Percentiles rank a stretch among this genome's conserved stretches.
Evolutionary conservation across 768 basidiomycete genomes (phyloP).

Genomic region (Macrolepiota fuliginosa): DNA sequence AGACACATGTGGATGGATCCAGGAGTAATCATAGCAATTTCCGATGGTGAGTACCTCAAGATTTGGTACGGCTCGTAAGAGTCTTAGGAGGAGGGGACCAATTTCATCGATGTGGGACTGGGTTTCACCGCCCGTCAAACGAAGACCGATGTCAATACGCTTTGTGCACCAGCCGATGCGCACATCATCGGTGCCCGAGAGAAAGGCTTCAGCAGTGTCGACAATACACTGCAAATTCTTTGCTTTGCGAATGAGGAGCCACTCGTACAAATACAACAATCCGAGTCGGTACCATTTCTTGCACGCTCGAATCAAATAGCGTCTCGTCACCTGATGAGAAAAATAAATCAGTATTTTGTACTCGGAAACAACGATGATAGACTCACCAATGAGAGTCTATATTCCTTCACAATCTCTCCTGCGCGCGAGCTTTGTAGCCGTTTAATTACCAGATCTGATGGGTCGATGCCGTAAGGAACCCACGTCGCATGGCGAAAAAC

Average conservation of each 20-base stretch:
- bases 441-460: constrained; percentile 13
- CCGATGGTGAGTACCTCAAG: constrained; percentile 21
- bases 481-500: constrained; percentile 26
- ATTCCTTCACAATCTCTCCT: constrained; percentile 14
- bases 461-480: constrained; percentile 21
- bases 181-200: background rate
- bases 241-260: constrained; percentile 17
- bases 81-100: constrained; percentile 10
- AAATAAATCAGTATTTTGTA: background rate
- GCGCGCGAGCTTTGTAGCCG: constrained; percentile 13
- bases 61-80: constrained; percentile 18
- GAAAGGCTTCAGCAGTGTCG: constrained; percentile 6
- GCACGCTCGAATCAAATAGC: constrained; percentile 20
- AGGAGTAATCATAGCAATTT: constrained; percentile 9
- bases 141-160: constrained; percentile 18
- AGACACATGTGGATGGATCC: background rate
- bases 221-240: constrained; percentile 13
- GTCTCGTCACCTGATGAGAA: constrained; percentile 16
- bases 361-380: background rate
- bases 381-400: constrained; percentile 23
- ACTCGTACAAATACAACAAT: constrained; percentile 20
- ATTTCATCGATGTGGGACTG: background rate
- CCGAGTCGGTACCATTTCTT: constrained; percentile 22
- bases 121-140: constrained; percentile 15
- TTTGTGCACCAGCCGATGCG: constrained; percentile 22